Conservation (phyloP, 768 basidiomycete genomes). For the Suillus spraguei region DNA sequence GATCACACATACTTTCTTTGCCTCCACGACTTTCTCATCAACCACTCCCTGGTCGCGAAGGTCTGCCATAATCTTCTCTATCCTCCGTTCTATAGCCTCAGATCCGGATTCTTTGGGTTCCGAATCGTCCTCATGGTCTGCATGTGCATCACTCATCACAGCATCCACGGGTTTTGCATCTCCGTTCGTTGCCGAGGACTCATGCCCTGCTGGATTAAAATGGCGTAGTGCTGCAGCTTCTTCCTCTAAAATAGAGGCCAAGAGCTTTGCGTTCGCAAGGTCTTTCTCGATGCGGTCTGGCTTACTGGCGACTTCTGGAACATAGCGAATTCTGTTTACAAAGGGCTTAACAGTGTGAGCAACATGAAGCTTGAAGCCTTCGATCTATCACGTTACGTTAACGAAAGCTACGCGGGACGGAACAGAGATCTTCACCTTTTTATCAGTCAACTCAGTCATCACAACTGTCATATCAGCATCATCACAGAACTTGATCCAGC, state of each 20-base stretch:
- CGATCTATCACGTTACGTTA: conserved; percentile 60
- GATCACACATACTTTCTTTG: conserved; percentile 62
- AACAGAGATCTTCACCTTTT: conserved; percentile 60
- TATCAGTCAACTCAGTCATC: conserved; percentile 75
- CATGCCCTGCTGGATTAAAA: conserved; percentile 27
- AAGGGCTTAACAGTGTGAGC: conserved; percentile 80
- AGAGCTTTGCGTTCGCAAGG: conserved; percentile 69
- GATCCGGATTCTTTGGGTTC: conserved; percentile 69
- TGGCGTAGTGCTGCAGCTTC: conserved; percentile 60
- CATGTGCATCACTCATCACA: conserved; percentile 32
- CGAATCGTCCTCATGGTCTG: conserved; percentile 44
- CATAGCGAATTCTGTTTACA: conserved; percentile 73
- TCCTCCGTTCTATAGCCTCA: conserved; percentile 78
- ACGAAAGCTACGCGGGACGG: conserved; percentile 8
- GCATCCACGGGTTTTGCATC: conserved; percentile 33
- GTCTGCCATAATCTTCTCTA: conserved; percentile 75
- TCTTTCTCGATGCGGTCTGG: conserved; percentile 84
- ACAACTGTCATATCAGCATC: conserved; percentile 81
- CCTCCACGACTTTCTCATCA: conserved; percentile 67
- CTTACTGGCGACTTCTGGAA: conserved; percentile 81
- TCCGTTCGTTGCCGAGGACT: conserved; percentile 28
- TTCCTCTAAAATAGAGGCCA: conserved; percentile 76
- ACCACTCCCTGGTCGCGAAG: conserved; percentile 65
- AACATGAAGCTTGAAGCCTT: conserved; percentile 93
- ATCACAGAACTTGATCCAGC: conserved; percentile 87